Evolutionary conservation across 2,329 filamentous ascomycete species (phyloP), one percentile per base, ranked within the genome.

Genomic region (Aspergillus sp.): DNA sequence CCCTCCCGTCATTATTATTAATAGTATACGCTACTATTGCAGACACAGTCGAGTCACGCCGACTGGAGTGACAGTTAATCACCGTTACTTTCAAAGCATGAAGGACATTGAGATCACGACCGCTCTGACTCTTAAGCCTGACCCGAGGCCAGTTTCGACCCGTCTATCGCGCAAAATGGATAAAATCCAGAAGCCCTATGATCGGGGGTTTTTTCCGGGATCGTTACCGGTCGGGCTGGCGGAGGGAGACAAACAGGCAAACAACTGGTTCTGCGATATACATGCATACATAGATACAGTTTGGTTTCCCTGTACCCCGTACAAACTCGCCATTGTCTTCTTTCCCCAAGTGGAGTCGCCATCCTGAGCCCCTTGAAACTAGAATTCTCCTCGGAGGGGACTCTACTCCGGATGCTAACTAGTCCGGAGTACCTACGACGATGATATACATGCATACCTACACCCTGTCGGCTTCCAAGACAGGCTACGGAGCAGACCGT

Each of bases 121-220:
- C 24, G 32, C 20, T 18, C 16, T 52, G 29, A 20, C 24, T 52
- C 29, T 16, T 12, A 12, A 4, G n/a, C 18, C 50, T 24, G 20
- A 39, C 31, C 20, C 46, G n/a, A 6, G 4, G 42, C 6, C 49
- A 58, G 39, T 50, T 54, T 58, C 47, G 39, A 32, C 49, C 7
- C 56, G 56, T 58, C 56, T 58, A 58, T 58, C 51, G 56, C 56
- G 56, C 56, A 50, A 58, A 22, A 11, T 29, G 39, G 16, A 16
- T 24, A 57, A 54, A 56, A n/a, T 42, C 36, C 36, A 42, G 36
- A 42, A 42, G 36, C 36, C 36, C 14, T 42, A 16, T 42, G 36
- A 47, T 47, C 45, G 20, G 45, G 45, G 45, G 12, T 9, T 47
- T 47, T 47, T 47, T 47, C 18, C 45, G 45, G 20, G 24, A 24